Base-by-base conservation (phyloP, 2,329 filamentous ascomycete species). In the Beauveria rudraprayagi region DNA sequence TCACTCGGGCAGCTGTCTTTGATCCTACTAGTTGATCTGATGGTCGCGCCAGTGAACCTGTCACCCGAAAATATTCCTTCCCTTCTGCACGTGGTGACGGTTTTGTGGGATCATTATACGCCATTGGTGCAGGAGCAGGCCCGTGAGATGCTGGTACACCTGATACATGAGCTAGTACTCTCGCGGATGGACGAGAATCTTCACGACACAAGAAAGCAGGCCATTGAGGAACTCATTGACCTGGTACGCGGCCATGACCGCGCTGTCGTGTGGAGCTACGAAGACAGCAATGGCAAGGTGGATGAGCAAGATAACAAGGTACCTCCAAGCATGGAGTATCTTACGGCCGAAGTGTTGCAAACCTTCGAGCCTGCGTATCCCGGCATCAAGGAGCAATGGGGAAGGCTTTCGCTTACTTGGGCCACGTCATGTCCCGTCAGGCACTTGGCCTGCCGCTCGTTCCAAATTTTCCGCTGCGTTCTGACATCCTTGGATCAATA, bases 71-170 rank as follows among this genome's bases (percentile, higher is more conserved):
- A 89, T 67, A 83, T 97, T 3, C 91, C 93, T 1, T 83, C 96
- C 28, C 78, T 99, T 22, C 78, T 99, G 16, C 94, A 99, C 72
- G 90, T 96, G 9, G 88, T 97, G 5, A 87, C 93, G 14, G 91
- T 97, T 3, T 82, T 97, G 1, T 99, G 94, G 94, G 95, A 99
- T 71, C 93, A 97, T 69, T 97, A 99, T 69, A 96, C 91, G 1
- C 86, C 91, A 3, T 83, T 97, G 11, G 94, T 99, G 1, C 93
- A 97, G 72, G 94, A 97, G 66, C 93, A 99, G 73, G 92, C 95
- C 34, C 86, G 92, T 54, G 94, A 99, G 74, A 96, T 99, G 92
- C 83, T 99, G 17, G 92, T 99, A 2, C 94, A 99, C 76, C 82
- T 99, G 19, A 95, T 99, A 52, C 94, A 99, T 68, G 94, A 97